phyloP scores from a whole-genome alignment of 108 stramenopile genomes.

The Nitzschia palea region DNA sequence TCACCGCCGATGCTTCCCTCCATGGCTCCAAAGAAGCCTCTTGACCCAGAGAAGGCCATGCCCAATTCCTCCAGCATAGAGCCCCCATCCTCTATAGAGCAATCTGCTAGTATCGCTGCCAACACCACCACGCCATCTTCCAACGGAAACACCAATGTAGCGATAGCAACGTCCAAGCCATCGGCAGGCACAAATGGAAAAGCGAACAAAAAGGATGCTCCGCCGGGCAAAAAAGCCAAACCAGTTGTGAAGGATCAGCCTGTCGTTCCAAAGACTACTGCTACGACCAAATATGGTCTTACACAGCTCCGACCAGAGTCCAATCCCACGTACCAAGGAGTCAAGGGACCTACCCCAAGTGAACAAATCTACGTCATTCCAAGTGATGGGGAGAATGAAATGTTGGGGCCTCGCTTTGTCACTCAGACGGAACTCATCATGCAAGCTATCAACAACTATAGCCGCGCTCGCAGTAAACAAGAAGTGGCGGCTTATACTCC shows the following conservation, averaged over 20 bases:
- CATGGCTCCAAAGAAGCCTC: neutral
- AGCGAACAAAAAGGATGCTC: neutral
- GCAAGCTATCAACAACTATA: constrained; percentile 19
- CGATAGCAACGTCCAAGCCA: neutral
- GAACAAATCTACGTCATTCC: constrained; percentile 9
- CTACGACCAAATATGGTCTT: neutral
- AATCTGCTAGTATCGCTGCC: neutral
- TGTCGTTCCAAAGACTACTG: neutral
- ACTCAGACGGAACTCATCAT: constrained; percentile 23
- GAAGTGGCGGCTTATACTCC: neutral
- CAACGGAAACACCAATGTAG: neutral
- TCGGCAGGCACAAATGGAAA: neutral
- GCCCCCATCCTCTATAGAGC: neutral
- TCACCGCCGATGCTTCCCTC: neutral
- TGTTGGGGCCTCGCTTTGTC: constrained; percentile 1
- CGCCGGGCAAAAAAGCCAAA: neutral
- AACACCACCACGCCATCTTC: neutral
- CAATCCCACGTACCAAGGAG: neutral
- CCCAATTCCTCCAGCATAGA: neutral
- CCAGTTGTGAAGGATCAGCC: neutral
- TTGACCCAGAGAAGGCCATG: neutral
- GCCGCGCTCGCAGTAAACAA: neutral
- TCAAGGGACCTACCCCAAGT: neutral
- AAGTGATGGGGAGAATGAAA: neutral
- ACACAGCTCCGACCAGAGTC: neutral